Conservation (phyloP, 1,139 yeast genomes). For the Zhuliangozyma blackwelliae region DNA sequence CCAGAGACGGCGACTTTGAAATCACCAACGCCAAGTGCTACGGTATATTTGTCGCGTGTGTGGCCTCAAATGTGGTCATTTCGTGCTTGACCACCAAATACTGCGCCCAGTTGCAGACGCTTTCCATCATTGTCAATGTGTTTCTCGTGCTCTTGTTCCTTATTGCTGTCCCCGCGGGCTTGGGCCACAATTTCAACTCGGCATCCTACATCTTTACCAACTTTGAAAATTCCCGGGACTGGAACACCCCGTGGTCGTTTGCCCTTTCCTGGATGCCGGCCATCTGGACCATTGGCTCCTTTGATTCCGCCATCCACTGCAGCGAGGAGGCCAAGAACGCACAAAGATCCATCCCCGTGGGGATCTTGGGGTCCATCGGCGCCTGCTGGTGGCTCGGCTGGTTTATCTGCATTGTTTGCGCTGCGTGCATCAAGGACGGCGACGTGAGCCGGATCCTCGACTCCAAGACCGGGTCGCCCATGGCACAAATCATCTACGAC, state of each 20-base stretch:
- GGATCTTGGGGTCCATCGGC: constrained; percentile 46
- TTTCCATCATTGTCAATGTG: constrained; percentile 54
- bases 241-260: constrained; percentile 69
- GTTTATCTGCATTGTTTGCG: constrained; percentile 48
- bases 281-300: constrained; percentile 64
- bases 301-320: constrained; percentile 70
- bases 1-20: constrained; percentile 27
- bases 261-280: constrained; percentile 61
- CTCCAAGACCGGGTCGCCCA: constrained; percentile 48
- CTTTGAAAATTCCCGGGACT: constrained; percentile 49
- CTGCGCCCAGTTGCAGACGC: constrained; percentile 55
- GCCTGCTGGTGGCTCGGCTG: constrained; percentile 63
- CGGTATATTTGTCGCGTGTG: constrained; percentile 35
- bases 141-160: constrained; percentile 53
- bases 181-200: constrained; percentile 31
- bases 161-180: constrained; percentile 64
- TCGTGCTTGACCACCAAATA: constrained; percentile 34
- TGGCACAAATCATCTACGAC: constrained; percentile 65
- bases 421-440: constrained; percentile 50
- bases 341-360: constrained; percentile 62
- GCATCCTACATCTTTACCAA: constrained; percentile 51
- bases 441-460: constrained; percentile 42
- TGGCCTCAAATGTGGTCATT: constrained; percentile 23
- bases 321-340: constrained; percentile 71
- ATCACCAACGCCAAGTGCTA: constrained; percentile 29